Percentiles rank a stretch among this genome's conserved stretches.
phyloP scores from a whole-genome alignment of 2,329 filamentous ascomycete genomes.

The Lecanicillium sp. region DNA sequence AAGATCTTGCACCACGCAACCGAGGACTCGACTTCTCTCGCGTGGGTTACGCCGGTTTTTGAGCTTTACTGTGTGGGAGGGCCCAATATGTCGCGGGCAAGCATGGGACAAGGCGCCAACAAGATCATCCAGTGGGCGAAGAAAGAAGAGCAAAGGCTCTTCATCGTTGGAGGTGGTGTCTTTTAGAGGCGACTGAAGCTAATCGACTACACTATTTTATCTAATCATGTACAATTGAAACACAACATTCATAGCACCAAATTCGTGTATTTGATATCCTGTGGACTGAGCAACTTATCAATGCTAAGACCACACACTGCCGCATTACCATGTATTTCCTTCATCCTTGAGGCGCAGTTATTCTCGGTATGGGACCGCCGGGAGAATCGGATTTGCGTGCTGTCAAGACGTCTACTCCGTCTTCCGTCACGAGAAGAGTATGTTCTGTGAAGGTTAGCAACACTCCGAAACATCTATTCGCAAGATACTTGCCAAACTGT shows the following conservation, averaged over 20 bases:
- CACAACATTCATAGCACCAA: too few relatives aligned
- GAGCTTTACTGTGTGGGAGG: constrained; percentile 95
- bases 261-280: too few relatives aligned
- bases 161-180: constrained; percentile 96
- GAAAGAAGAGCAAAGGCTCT: constrained; percentile 85
- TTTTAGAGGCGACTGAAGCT: too few relatives aligned
- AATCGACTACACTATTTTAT: too few relatives aligned
- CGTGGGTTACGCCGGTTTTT: constrained; percentile 86
- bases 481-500: constrained; percentile 67
- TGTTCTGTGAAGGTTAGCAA: constrained; percentile 52
- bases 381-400: constrained; percentile 72
- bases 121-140: constrained; percentile 88
- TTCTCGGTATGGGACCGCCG: constrained; percentile 62
- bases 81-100: constrained; percentile 56
- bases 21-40: constrained; percentile 71
- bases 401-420: constrained; percentile 75
- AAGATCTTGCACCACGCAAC: constrained; percentile 79
- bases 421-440: constrained; percentile 74
- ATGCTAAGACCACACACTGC: too few relatives aligned
- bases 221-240: too few relatives aligned
- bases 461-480: not conserved
- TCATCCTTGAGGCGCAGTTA: too few relatives aligned
- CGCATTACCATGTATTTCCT: too few relatives aligned
- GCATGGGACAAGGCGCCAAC: constrained; percentile 79
- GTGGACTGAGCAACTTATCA: too few relatives aligned